Evolutionary conservation across 2,329 filamentous ascomycete species (phyloP).

Genomic region (Paecilomyces fulvus): DNA sequence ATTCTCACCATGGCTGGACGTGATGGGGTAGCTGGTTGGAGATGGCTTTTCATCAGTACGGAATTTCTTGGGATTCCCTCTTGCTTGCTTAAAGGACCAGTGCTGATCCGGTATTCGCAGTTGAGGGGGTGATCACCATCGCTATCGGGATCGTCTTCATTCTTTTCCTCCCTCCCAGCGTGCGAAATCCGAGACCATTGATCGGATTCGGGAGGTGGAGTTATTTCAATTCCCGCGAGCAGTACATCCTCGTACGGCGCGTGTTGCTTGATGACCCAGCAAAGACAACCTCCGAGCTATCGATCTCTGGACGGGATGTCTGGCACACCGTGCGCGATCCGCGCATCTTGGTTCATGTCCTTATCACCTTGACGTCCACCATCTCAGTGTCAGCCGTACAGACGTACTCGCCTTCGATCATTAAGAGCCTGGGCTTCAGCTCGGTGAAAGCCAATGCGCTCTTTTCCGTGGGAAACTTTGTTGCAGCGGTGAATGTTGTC

Average conservation of each 20-base stretch:
- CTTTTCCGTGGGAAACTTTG: conserved; percentile 42
- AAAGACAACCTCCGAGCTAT: conserved; percentile 28
- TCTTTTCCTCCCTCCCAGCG: conserved; percentile 31
- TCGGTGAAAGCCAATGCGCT: conserved; percentile 45
- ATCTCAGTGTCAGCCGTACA: conserved; percentile 43
- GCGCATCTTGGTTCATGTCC: conserved; percentile 45
- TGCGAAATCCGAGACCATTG: conserved; percentile 27
- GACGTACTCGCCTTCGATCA: conserved; percentile 48
- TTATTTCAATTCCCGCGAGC: conserved; percentile 37
- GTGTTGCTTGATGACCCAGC: conserved; percentile 38
- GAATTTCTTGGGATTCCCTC: neutral
- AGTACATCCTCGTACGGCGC: conserved; percentile 33
- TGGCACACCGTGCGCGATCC: conserved; percentile 36
- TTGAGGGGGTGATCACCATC: conserved; percentile 48
- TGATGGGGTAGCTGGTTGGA: conserved; percentile 45
- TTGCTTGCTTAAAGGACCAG: conserved; percentile 1
- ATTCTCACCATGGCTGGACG: conserved; percentile 43
- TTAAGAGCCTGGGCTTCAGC: conserved; percentile 45
- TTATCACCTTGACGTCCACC: conserved; percentile 40
- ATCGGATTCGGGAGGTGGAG: conserved; percentile 30
- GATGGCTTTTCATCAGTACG: conserved; percentile 44
- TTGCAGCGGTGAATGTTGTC: conserved; percentile 19
- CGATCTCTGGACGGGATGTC: conserved; percentile 30
- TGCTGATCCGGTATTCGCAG: conserved; percentile 9
- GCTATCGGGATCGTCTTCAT: conserved; percentile 32